Conservation (phyloP, 495 filamentous ascomycete genomes). For the Trichoderma asperelloides region DNA sequence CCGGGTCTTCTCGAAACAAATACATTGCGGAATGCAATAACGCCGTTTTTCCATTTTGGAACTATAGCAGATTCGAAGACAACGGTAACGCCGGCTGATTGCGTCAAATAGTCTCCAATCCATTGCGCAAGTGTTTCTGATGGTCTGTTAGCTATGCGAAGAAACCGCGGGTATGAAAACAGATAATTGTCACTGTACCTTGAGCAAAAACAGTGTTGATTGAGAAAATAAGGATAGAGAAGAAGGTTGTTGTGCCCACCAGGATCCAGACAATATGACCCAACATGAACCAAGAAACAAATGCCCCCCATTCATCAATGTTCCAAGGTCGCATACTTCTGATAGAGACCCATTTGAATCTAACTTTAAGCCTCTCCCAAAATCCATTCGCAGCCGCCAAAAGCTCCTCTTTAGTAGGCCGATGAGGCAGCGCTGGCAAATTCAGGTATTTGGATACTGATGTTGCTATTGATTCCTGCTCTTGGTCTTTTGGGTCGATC, state of each 20-base stretch:
- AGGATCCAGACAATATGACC: conserved; percentile 93
- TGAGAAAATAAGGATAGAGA: conserved; percentile 77
- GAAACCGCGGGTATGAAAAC: neutral
- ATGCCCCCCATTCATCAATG: conserved; percentile 86
- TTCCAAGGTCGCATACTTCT: conserved; percentile 92
- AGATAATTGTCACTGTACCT: conserved; percentile 37
- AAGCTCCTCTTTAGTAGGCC: conserved; percentile 89
- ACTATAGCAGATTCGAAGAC: conserved; percentile 98
- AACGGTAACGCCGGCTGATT: conserved; percentile 88
- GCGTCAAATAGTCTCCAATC: conserved; percentile 92
- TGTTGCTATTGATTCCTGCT: conserved; percentile 24
- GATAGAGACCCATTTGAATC: conserved; percentile 97
- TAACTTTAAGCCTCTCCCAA: conserved; percentile 80
- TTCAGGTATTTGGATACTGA: conserved; percentile 49
- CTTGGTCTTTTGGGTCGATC: conserved; percentile 12
- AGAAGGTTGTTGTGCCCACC: conserved; percentile 93
- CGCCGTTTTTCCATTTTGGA: conserved; percentile 85
- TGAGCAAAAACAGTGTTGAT: conserved; percentile 97
- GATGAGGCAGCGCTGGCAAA: conserved; percentile 60
- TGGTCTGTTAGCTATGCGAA: conserved; percentile 11
- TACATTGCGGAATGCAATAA: conserved; percentile 94
- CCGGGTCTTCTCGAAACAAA: conserved; percentile 90
- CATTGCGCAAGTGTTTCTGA: conserved; percentile 84
- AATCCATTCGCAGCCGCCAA: conserved; percentile 87
- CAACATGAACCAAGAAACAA: conserved; percentile 89